Percentiles rank a stretch among this genome's conserved stretches.
Evolutionary conservation across 805 yeast species (phyloP).

Genomic region (Hermanozyma aechmeae): DNA sequence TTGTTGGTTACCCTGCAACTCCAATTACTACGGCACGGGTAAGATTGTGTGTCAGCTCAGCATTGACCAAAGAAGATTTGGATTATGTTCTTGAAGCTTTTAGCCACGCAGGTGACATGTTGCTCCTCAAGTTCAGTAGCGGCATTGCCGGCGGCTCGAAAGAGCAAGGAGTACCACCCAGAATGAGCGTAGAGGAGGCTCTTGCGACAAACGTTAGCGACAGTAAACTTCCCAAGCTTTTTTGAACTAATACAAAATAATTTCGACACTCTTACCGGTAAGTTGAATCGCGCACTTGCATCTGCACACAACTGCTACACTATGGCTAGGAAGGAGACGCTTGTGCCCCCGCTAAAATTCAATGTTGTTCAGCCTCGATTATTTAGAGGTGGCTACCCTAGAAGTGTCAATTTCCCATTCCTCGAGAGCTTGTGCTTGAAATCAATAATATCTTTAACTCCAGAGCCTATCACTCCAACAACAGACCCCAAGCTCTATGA

Average conservation of each 20-base stretch:
- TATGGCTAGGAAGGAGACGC: constrained; percentile 14
- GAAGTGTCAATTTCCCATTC: constrained; percentile 62
- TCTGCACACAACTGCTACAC: too few species aligned
- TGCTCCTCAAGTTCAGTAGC: constrained; percentile 67
- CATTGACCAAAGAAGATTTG: constrained; percentile 88
- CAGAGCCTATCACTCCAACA: constrained; percentile 53
- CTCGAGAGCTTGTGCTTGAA: constrained; percentile 54
- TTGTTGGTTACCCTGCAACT: constrained; percentile 97
- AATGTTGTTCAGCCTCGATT: constrained; percentile 59
- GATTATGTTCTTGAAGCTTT: constrained; percentile 67
- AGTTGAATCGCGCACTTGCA: too few species aligned
- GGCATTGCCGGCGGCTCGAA: constrained; percentile 69
- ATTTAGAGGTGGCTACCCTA: constrained; percentile 82
- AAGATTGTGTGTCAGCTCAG: constrained; percentile 85
- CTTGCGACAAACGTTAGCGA: constrained; percentile 65
- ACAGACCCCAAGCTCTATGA: constrained; percentile 41
- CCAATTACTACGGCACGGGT: constrained; percentile 85
- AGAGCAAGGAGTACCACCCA: constrained; percentile 46
- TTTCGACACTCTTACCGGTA: too few species aligned
- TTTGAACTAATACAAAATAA: too few species aligned
- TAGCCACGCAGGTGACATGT: constrained; percentile 68
- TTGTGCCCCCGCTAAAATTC: constrained; percentile 75
- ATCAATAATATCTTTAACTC: constrained; percentile 72
- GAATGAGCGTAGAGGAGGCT: constrained; percentile 75
- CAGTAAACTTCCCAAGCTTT: constrained; percentile 21